Base-by-base conservation (phyloP, 257 asterid species). In the Echium plantagineum region DNA sequence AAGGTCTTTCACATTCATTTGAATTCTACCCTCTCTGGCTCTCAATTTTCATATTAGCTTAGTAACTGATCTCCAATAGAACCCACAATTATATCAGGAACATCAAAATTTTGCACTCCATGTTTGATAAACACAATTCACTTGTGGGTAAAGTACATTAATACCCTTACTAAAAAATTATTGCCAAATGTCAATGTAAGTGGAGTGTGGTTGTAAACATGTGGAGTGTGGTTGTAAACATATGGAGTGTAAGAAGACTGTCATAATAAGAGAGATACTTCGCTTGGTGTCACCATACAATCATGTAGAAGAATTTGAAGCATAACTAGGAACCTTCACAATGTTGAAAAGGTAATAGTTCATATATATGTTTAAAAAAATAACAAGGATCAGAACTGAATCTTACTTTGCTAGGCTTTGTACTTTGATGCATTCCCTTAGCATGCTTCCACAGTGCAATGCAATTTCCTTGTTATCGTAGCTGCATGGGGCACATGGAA, bases 381-480 rank as follows among this genome's bases (percentile, higher is more conserved):
- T 58, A 30, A 55, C 32, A 42, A 38, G 49, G 56, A 71, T 31
- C 66, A 63, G 65, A 38, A 63, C 19, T 68, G 12, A 53, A 51
- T 67, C 94, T 82, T 93, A 89, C 97, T 86, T 89, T 66, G 98
- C 94, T 72, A 93, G 97, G 64, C 84, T 71, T 19, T 90, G 94
- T 57, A 81, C 64, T 70, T 89, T 93, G 78, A 93, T 82, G 84
- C 98, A 93, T 71, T 89, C 98, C 79, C 98, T 81, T 70, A 93
- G 87, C 97, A 93, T 84, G 76, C 85, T 77, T 66, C 98, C 97
- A 66, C 94, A 88, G 68, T 90, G 90, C 79, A 83, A 75, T 58
- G 98, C 98, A 78, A 93, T 89, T 69, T 89, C 97, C 81, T 86
- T 93, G 82, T 93, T 89, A 68, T 89, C 98, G 57, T 93, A 93